A percentile compares a stretch with the other conserved stretches of the same genome.
phyloP scores from a whole-genome alignment of 148 eudicot genomes.

The Vaccinium darrowii region DNA sequence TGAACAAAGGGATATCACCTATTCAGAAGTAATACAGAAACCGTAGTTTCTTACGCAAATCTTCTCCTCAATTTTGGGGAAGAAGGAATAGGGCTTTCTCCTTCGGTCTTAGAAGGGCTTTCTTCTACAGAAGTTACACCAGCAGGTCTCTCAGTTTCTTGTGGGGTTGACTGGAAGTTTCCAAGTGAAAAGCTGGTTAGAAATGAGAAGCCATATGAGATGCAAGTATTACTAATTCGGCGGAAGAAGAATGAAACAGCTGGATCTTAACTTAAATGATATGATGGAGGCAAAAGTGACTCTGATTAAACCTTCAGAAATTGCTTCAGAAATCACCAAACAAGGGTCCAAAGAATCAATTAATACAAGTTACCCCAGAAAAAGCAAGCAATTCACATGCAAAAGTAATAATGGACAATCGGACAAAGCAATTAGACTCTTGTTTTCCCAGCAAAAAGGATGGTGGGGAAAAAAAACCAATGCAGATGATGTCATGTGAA shows the following conservation, averaged over 20 bases:
- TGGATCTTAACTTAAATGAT: background rate
- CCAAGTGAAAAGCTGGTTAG: slow-evolving; percentile 7
- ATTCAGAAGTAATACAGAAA: background rate
- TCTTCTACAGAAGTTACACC: slow-evolving; percentile 37
- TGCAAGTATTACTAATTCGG: background rate
- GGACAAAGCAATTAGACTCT: background rate
- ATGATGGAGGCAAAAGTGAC: background rate
- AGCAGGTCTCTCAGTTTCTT: slow-evolving; percentile 33
- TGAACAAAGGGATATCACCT: slow-evolving; percentile 6
- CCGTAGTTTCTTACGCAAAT: slow-evolving; percentile 50
- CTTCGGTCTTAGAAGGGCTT: slow-evolving; percentile 38
- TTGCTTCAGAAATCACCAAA: background rate
- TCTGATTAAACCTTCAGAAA: background rate
- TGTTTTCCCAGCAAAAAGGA: background rate
- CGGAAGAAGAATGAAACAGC: background rate
- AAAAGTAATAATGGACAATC: background rate
- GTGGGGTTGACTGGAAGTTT: slow-evolving; percentile 22
- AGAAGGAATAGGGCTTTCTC: slow-evolving; percentile 35
- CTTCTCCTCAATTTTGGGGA: slow-evolving; percentile 77
- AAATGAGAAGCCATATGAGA: background rate
- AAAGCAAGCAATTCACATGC: background rate
- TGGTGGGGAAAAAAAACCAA: background rate
- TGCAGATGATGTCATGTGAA: background rate
- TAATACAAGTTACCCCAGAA: background rate
- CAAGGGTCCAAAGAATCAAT: background rate